Conservation (phyloP, 257 asterid species). For the Eucommia ulmoides region DNA sequence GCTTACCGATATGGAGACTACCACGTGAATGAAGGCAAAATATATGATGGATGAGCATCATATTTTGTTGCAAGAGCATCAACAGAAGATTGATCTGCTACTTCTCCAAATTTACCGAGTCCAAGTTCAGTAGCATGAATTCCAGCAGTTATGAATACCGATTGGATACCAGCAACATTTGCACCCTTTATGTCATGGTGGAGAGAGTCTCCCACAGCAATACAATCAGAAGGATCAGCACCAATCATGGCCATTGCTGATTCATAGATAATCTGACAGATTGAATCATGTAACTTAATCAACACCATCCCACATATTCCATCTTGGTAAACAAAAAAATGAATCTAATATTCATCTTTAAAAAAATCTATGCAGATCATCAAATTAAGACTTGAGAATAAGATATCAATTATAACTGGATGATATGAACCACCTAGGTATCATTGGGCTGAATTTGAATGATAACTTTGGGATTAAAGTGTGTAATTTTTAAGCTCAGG, state of each 20-base stretch:
- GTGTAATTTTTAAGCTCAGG: no score
- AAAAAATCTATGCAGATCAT: no score
- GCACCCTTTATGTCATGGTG: constrained; percentile 98
- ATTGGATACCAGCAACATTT: constrained; percentile 53
- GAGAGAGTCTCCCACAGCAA: constrained; percentile 89
- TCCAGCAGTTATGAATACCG: constrained; percentile 64
- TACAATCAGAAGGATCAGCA: constrained; percentile 58
- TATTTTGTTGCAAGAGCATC: constrained; percentile 43
- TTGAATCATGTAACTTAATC: background rate
- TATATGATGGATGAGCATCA: constrained; percentile 64
- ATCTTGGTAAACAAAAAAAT: background rate
- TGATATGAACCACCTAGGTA: no score
- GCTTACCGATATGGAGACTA: constrained; percentile 18
- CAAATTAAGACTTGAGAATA: no score
- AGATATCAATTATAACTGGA: no score
- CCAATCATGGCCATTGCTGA: constrained; percentile 69
- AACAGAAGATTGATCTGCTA: constrained; percentile 40
- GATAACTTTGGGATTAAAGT: no score
- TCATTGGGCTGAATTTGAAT: no score
- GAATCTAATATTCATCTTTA: background rate
- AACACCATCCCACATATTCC: no score
- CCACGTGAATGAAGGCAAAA: constrained; percentile 84
- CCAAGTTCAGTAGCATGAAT: constrained; percentile 83
- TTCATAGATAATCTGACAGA: constrained; percentile 58
- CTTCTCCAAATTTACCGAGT: constrained; percentile 51